Base-by-base conservation (phyloP, 768 basidiomycete species). In the Leccinum barrowsii region DNA sequence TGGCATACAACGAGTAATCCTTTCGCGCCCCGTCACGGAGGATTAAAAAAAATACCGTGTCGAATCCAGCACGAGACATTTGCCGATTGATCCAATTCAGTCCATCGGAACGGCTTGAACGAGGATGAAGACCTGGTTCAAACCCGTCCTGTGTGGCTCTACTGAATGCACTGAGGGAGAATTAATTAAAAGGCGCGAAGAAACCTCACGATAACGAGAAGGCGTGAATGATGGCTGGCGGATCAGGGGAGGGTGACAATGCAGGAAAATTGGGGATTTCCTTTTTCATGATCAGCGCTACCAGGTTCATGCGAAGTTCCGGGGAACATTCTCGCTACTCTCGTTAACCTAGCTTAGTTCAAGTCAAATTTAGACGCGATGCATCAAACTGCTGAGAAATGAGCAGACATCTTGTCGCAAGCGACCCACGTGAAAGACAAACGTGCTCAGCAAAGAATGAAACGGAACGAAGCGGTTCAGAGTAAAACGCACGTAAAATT, bases 401-500 rank as follows among this genome's bases (percentile, higher is more conserved):
- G 37, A 42, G 35, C 21, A 34, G 37, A 51, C 44, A 46, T 46
- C n/a, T 60, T 50, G 34, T 52, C 40, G 46, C 46, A 58, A 55
- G 57, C 40, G 46, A 42, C 34, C 50, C 57, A 60, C 28, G 46
- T 59, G 59, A 52, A 63, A 60, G 52, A 48, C 12, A 54, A 48
- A 58, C 35, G 28, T 44, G 50, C 61, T 72, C 50, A 68, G 66
- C 42, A 52, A 58, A 55, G 56, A 48, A 37, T 49, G 11, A 42
- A 50, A 59, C 58, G 8, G 54, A 54, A 47, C 48, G 53, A 61
- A 51, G 57, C 15, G 42, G 42, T 61, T 59, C 60, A 53, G 60
- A 67, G 63, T 63, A 63, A 62, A 58, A 74, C 71, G 66, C 66
- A 73, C 71, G 67, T 64, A 63, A 66, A 44, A 63, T 66, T 71